Base-by-base conservation (phyloP, 2,329 filamentous ascomycete species). In the Epichloe coenophiala region DNA sequence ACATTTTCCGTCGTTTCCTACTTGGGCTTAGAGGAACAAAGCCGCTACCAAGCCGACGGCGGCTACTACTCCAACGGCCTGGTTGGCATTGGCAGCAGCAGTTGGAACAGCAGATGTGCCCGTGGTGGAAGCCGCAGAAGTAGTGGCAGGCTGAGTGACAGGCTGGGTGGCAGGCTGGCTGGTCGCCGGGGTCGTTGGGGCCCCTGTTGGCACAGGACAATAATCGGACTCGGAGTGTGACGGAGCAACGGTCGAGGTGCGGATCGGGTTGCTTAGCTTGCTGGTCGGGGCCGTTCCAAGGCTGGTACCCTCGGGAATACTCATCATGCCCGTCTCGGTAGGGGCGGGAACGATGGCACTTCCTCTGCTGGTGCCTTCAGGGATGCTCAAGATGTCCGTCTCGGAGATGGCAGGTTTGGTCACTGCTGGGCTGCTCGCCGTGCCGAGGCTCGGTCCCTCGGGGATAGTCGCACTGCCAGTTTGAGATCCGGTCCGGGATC, bases 261-360 rank as follows among this genome's bases (percentile, higher is more conserved):
- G 35, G 27, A 49, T 44, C 17, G 47, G 44, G 46, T 21, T 23
- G 38, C 42, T 53, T 42, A 44, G 37, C 23, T 35, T 45, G 35
- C 42, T 46, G 23, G 37, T 19, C 11, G 27, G n/a, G 23, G 49
- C 42, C 27, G 88, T 88, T 68, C 84, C 88, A 17, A 95, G 77
- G 21, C 83, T 84, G 57, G 78, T 74, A n/a, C 55, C 55, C 27
- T 55, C 52, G 36, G 55, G 52, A 45, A 54, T 58, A 49, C 50
- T 56, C 23, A 53, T 39, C 19, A 55, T 48, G 45, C 49, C 47
- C 31, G 54, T 51, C 13, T 43, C 37, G 12, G 49, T 49, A n/a
- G 37, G 8, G 12, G 33, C 36, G 13, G 37, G 19, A 13, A 12
- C 36, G 41, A 27, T 37, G 15, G 37, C 31, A 13, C n/a, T 27